Conservation (phyloP, 768 basidiomycete genomes). For the Lactarius trivialis region DNA sequence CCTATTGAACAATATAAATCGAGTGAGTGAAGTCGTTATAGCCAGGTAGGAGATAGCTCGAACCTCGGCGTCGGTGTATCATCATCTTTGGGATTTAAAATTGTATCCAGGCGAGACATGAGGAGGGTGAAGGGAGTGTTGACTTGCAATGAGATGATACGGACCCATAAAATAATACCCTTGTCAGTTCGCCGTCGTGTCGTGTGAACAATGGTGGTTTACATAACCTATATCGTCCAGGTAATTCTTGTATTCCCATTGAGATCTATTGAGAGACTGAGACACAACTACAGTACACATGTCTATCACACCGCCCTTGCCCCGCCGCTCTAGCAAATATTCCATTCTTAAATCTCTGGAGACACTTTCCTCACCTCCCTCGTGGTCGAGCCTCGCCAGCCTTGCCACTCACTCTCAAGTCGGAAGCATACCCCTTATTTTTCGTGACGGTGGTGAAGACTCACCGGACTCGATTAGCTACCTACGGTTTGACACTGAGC, state of each 20-base stretch:
- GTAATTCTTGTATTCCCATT: slow-evolving; percentile 1
- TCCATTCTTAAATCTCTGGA: slow-evolving; percentile 18
- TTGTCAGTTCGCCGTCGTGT: background rate
- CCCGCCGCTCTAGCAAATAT: slow-evolving; percentile 14
- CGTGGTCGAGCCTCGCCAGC: slow-evolving; percentile 16
- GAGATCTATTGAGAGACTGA: slow-evolving; percentile 1
- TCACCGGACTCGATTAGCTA: background rate
- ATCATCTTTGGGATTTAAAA: slow-evolving; percentile 20
- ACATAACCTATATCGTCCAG: background rate
- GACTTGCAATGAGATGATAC: background rate
- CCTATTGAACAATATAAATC: background rate
- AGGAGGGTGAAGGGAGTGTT: background rate
- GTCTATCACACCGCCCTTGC: slow-evolving; percentile 6
- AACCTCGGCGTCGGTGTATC: slow-evolving; percentile 6
- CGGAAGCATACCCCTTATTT: slow-evolving; percentile 21
- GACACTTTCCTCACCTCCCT: slow-evolving; percentile 18
- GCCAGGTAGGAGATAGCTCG: background rate
- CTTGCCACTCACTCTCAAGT: slow-evolving; percentile 8
- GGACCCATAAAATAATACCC: slow-evolving; percentile 7
- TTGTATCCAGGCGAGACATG: slow-evolving; percentile 24
- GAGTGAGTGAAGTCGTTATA: background rate
- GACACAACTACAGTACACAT: background rate
- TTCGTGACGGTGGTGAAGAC: slow-evolving; percentile 10
- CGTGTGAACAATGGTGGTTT: background rate
- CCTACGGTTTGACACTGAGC: background rate